phyloP scores from a whole-genome alignment of 2,329 filamentous ascomycete genomes.

The Monilinia aucupariae region DNA sequence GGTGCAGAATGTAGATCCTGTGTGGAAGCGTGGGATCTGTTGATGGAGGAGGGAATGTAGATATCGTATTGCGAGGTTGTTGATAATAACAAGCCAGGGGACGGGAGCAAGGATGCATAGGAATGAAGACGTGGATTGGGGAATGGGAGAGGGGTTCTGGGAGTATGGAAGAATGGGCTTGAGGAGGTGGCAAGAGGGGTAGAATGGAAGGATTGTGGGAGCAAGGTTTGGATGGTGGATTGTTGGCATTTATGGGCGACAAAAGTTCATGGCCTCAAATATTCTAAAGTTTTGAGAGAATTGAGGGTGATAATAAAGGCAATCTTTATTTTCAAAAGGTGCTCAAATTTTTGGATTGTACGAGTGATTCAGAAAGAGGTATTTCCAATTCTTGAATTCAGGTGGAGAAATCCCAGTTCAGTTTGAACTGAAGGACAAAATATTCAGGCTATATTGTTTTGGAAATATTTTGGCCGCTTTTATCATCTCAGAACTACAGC shows the following conservation, averaged over 20 bases:
- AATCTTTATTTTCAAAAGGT: not conserved
- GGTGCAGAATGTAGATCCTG: not conserved
- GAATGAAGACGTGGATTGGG: not conserved
- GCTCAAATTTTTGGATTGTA: not conserved
- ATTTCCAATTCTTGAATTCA: not conserved
- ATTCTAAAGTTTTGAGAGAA: not conserved
- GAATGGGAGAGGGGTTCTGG: not conserved
- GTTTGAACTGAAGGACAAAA: not conserved
- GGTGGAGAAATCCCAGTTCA: not conserved
- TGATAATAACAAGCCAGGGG: not conserved
- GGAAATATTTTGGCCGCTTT: not conserved
- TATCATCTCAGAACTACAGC: not conserved
- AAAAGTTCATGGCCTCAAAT: not conserved
- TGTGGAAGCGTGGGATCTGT: not conserved
- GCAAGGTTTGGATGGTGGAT: not conserved
- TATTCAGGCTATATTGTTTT: not conserved
- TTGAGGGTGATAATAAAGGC: not conserved
- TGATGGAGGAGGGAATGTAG: not conserved
- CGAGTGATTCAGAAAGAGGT: not conserved
- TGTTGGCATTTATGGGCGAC: not conserved
- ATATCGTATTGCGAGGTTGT: not conserved
- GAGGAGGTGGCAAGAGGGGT: not conserved
- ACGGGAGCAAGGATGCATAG: not conserved
- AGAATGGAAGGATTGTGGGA: not conserved
- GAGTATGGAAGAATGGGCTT: not conserved